Conservation (phyloP, 352 stramenopile genomes). For the Aphanomyces cochlioides region DNA sequence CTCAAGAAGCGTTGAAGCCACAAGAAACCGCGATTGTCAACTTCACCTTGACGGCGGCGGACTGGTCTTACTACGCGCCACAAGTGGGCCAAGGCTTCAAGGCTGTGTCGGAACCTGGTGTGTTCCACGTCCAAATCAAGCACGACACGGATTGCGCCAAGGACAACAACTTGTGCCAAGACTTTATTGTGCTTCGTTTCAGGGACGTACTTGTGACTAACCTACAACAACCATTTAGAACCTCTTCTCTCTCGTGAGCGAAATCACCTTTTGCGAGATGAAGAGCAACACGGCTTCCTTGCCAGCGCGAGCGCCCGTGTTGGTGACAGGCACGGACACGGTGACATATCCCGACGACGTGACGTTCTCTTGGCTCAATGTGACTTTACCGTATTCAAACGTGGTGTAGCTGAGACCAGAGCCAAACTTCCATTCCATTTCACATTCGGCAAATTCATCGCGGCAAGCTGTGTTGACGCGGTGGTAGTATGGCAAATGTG, state of each 20-base stretch:
- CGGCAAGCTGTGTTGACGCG: conserved; percentile 47
- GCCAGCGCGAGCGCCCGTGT: conserved; percentile 48
- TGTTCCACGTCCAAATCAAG: conserved; percentile 66
- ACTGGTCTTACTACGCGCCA: conserved; percentile 61
- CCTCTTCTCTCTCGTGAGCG: neutral
- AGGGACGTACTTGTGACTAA: conserved; percentile 40
- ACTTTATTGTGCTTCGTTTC: conserved; percentile 61
- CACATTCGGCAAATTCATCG: conserved; percentile 46
- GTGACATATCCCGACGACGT: conserved; percentile 38
- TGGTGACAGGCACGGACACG: conserved; percentile 62
- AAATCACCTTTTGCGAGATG: conserved; percentile 46
- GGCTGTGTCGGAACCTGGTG: conserved; percentile 53
- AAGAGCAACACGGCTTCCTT: conserved; percentile 83
- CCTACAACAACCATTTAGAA: neutral
- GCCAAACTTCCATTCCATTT: conserved; percentile 66
- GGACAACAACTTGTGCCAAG: conserved; percentile 42
- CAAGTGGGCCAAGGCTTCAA: conserved; percentile 61
- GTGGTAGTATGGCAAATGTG: conserved; percentile 77
- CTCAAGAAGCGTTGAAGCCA: conserved; percentile 55
- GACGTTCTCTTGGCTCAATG: conserved; percentile 39
- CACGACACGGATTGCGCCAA: conserved; percentile 60
- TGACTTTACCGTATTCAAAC: conserved; percentile 53
- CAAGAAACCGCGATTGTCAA: conserved; percentile 42
- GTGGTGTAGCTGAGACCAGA: conserved; percentile 64
- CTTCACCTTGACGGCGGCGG: conserved; percentile 40